Percentiles rank a stretch among this genome's conserved stretches.
Conservation (phyloP, 306 rosid genomes). For the Cicer bijugum region DNA sequence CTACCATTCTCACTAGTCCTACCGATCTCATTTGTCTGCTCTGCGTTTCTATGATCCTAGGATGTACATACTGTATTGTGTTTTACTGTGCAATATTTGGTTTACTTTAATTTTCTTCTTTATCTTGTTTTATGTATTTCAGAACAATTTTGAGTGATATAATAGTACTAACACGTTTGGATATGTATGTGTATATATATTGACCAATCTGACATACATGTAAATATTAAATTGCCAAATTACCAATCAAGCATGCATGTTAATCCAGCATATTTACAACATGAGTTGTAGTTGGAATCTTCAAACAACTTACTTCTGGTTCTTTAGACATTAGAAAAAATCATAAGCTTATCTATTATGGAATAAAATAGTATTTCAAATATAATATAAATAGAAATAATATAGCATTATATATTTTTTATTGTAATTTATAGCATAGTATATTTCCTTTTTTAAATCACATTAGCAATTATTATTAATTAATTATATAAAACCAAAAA, state of each 20-base stretch:
- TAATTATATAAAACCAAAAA: too few species aligned
- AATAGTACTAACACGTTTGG: too few species aligned
- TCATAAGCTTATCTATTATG: constrained; percentile 21
- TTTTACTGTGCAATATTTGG: background rate
- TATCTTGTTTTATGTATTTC: background rate
- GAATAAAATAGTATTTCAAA: too few species aligned
- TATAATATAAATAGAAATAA: too few species aligned
- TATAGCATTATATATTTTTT: too few species aligned
- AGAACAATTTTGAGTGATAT: background rate
- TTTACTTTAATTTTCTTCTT: background rate
- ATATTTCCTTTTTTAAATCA: too few species aligned
- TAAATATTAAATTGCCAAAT: background rate
- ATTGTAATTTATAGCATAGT: too few species aligned
- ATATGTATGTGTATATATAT: background rate
- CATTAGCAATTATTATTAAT: too few species aligned
- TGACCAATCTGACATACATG: background rate
- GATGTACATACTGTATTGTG: background rate
- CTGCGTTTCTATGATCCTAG: background rate
- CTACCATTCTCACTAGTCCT: background rate
- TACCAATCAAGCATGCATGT: background rate
- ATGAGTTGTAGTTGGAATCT: constrained; percentile 5
- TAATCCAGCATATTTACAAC: constrained; percentile 33
- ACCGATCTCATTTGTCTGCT: background rate
- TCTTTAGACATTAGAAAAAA: constrained; percentile 36
- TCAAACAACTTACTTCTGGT: constrained; percentile 22